phyloP scores from a whole-genome alignment of 2,329 filamentous ascomycete species.

The Neofusicoccum ribis region DNA sequence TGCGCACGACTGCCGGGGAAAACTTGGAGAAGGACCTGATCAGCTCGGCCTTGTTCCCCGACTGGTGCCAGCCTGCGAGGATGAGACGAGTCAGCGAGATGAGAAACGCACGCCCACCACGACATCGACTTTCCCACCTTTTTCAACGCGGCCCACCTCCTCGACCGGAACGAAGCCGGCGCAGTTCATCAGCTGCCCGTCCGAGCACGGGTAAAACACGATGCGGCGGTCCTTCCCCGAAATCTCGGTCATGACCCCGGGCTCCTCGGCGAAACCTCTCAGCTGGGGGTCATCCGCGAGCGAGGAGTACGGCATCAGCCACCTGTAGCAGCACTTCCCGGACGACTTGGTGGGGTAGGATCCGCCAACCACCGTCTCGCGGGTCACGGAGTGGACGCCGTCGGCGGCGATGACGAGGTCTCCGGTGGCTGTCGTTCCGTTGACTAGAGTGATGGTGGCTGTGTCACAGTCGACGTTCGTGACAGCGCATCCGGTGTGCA shows the following conservation, averaged over 20 bases:
- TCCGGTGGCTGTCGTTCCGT: constrained; percentile 45
- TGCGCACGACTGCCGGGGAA: constrained; percentile 14
- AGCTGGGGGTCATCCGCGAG: constrained; percentile 42
- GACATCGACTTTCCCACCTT: neutral
- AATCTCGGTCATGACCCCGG: constrained; percentile 47
- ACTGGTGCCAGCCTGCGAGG: neutral
- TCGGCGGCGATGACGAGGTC: constrained; percentile 59
- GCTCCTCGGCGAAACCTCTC: constrained; percentile 38
- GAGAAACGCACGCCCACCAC: neutral
- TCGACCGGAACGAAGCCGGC: neutral
- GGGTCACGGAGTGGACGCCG: constrained; percentile 45
- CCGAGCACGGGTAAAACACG: constrained; percentile 49
- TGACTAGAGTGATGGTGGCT: constrained; percentile 47
- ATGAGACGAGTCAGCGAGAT: neutral
- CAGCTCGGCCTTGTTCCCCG: neutral
- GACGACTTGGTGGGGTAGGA: constrained; percentile 45
- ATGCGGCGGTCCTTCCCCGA: constrained; percentile 45
- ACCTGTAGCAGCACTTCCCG: constrained; percentile 60
- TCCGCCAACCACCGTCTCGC: constrained; percentile 31
- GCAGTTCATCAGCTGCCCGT: constrained; percentile 51
- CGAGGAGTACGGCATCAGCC: constrained; percentile 52
- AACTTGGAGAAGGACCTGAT: neutral
- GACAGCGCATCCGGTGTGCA: constrained; percentile 46
- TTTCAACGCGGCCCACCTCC: neutral
- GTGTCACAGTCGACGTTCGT: constrained; percentile 44